Evolutionary conservation across 2,329 filamentous ascomycete species (phyloP), one percentile per base, ranked within the genome.

Genomic region (Colletotrichum coccodes): DNA sequence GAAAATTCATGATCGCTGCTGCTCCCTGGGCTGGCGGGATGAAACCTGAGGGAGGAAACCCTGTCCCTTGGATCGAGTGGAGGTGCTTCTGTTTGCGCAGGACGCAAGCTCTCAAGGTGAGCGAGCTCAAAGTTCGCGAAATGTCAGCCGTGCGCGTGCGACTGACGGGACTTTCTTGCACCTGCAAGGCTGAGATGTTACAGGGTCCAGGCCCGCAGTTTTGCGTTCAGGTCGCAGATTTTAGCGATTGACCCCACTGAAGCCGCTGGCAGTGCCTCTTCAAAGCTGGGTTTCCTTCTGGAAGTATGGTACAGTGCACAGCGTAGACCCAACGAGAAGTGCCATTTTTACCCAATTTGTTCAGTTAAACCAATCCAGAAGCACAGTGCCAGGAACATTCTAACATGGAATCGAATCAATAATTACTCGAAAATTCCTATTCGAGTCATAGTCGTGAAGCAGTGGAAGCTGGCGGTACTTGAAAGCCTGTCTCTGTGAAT

Each of bases 1-100:
- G 78, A 9, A 90, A 78, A 73, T 90, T 90, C 88, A 90, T 90
- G 72, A 23, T 16, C 3, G 57, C 26, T 64, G 69, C 49, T 9
- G 38, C 34, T 46, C 18, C 34, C 23, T 21, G 6, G 21, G 9
- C 30, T 21, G 53, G 32, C 8, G 16, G 4, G 8, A 23, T n/a
- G 21, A 21, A 21, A 38, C 26, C 26, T 42, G 6, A 4, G 16
- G 18, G 42, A 14, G 6, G 21, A 21, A 52, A 5, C 11, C 28
- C 28, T 16, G 21, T 6, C n/a, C 28, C 6, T 36, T 6, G 18
- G 14, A 18, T 26, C 32, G 30, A 34, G 30, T 23, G n/a, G 26
- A n/a, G n/a, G 34, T 8, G n/a, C 11, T 21, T 47, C 30, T 23
- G 50, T 26, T 49, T 54, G 21, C 40, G 42, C 18, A 23, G 44